Percentiles rank a stretch among this genome's conserved stretches.
Conservation (phyloP, 805 yeast genomes). For the Komagataella mondaviorum region DNA sequence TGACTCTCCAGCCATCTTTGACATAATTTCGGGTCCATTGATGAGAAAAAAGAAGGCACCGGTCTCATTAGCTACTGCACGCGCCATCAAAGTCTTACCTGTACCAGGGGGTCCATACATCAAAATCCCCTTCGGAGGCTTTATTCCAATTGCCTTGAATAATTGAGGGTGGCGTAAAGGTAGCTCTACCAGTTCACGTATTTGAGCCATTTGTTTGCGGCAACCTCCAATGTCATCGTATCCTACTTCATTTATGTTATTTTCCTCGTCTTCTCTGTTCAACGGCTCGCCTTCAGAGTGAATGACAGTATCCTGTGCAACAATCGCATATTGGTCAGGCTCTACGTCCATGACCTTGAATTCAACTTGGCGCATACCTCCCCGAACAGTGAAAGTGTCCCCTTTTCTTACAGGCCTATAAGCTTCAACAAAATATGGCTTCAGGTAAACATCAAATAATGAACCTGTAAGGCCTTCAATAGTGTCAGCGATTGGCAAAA, state of each 20-base stretch:
- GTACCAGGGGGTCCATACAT: conserved; percentile 99
- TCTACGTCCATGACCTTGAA: conserved; percentile 97
- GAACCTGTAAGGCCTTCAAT: conserved; percentile 97
- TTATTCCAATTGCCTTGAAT: conserved; percentile 95
- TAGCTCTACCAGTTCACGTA: conserved; percentile 94
- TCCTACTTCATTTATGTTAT: conserved; percentile 92
- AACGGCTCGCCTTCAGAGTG: conserved; percentile 99
- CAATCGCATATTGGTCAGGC: conserved; percentile 94
- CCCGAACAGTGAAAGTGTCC: conserved; percentile 90
- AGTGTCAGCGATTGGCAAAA: conserved; percentile 94
- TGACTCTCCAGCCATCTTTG: conserved; percentile 99
- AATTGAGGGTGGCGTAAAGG: conserved; percentile 98
- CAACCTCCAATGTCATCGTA: conserved; percentile 99
- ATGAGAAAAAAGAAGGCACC: conserved; percentile 97
- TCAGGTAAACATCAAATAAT: conserved; percentile 86
- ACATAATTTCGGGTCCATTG: conserved; percentile 99
- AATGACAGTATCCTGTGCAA: conserved; percentile 94
- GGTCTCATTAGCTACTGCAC: conserved; percentile 99
- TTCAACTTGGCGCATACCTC: conserved; percentile 99
- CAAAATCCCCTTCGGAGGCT: conserved; percentile 96
- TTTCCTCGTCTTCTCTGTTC: conserved; percentile 96
- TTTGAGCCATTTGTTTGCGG: conserved; percentile 98
- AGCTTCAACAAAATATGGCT: conserved; percentile 98
- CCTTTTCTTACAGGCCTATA: conserved; percentile 98
- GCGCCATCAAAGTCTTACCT: conserved; percentile 97